Evolutionary conservation across 345 rosid species (phyloP).

Genomic region (Limnanthes douglasii): DNA sequence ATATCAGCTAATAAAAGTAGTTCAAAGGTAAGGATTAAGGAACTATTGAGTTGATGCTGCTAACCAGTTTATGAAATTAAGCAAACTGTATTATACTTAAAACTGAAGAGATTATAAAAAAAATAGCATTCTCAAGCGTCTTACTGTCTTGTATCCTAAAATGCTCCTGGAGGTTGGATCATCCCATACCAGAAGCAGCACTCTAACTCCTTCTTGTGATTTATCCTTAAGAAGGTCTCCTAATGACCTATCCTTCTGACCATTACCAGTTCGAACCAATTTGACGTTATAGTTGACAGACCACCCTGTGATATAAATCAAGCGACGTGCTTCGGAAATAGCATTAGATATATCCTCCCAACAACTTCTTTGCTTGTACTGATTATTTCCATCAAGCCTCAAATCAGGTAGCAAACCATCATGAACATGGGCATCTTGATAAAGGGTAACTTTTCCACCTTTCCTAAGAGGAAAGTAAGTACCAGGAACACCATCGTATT

Average conservation of each 20-base stretch:
- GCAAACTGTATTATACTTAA: too few species aligned
- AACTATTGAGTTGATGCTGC: too few species aligned
- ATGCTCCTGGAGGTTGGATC: slow-evolving; percentile 77
- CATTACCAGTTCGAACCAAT: slow-evolving; percentile 34
- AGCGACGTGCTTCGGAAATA: slow-evolving; percentile 53
- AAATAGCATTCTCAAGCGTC: too few species aligned
- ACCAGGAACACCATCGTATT: slow-evolving; percentile 50
- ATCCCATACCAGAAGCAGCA: slow-evolving; percentile 86
- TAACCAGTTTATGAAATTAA: too few species aligned
- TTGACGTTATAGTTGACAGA: slow-evolving; percentile 51
- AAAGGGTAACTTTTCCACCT: slow-evolving; percentile 58
- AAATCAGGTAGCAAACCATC: slow-evolving; percentile 39
- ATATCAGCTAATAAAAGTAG: too few species aligned
- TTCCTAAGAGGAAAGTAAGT: slow-evolving; percentile 76
- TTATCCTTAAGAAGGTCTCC: slow-evolving; percentile 68
- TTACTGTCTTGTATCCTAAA: slow-evolving; percentile 52
- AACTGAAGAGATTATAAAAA: too few species aligned
- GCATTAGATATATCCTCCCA: slow-evolving; percentile 69
- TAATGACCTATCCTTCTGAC: slow-evolving; percentile 23
- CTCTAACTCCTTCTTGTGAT: slow-evolving; percentile 89
- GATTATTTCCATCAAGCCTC: slow-evolving; percentile 34
- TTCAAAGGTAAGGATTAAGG: too few species aligned
- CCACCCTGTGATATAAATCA: slow-evolving; percentile 81
- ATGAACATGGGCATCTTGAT: slow-evolving; percentile 81
- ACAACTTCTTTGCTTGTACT: slow-evolving; percentile 41